Evolutionary conservation across 2,329 filamentous ascomycete genomes (phyloP).

Genomic region (Mariannaea elegans): DNA sequence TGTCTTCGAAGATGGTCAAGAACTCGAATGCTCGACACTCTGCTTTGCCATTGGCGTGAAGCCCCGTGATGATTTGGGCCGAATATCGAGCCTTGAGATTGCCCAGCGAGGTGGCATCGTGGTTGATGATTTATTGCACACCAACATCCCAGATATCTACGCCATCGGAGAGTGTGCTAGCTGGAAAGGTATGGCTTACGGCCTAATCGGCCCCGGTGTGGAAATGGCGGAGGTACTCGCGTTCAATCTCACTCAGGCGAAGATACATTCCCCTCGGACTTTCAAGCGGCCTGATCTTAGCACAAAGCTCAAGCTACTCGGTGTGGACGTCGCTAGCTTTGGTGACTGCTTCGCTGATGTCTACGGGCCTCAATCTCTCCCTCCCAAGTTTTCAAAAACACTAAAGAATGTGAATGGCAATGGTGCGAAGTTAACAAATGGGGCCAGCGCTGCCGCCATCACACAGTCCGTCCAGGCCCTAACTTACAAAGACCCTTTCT

Average conservation of each 20-base stretch:
- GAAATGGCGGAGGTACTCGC: slow-evolving; percentile 94
- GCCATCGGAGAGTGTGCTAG: slow-evolving; percentile 92
- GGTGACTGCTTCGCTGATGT: slow-evolving; percentile 93
- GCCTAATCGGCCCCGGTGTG: slow-evolving; percentile 87
- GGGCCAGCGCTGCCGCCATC: slow-evolving; percentile 17
- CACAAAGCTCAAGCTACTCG: slow-evolving; percentile 89
- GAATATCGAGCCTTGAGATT: slow-evolving; percentile 74
- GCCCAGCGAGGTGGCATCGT: slow-evolving; percentile 79
- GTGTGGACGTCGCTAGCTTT: slow-evolving; percentile 91
- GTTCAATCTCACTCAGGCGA: slow-evolving; percentile 89
- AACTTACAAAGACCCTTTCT: slow-evolving; percentile 89
- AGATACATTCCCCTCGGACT: slow-evolving; percentile 71
- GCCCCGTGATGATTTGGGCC: slow-evolving; percentile 80
- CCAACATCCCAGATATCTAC: slow-evolving; percentile 78
- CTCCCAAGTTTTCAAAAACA: slow-evolving; percentile 59
- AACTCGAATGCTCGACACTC: slow-evolving; percentile 79
- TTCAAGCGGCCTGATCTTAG: slow-evolving; percentile 89
- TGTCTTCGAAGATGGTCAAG: slow-evolving; percentile 81
- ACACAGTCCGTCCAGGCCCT: slow-evolving; percentile 78
- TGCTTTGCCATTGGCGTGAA: slow-evolving; percentile 92
- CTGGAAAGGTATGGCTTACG: slow-evolving; percentile 87
- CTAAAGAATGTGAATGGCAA: slow-evolving; percentile 32
- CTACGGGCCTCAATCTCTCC: slow-evolving; percentile 81
- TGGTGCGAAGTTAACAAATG: neutral
- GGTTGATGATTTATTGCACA: slow-evolving; percentile 72